Evolutionary conservation across 208 protist genomes (phyloP), one percentile per base, ranked within the genome.

Genomic region (Acanthamoeba polyphaga): DNA sequence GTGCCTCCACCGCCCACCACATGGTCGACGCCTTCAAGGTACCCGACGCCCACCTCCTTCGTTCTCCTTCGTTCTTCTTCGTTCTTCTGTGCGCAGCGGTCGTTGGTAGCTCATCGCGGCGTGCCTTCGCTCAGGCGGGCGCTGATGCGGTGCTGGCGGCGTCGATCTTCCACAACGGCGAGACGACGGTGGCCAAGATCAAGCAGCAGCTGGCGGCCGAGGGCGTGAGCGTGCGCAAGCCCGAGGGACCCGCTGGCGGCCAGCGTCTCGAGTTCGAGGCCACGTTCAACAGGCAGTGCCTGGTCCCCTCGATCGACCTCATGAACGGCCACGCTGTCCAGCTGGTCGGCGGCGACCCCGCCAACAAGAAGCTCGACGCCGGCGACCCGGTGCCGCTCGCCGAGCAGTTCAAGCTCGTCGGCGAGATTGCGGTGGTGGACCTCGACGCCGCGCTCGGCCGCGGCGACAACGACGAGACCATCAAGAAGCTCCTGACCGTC

Each of bases 61-160:
- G 19, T n/a, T n/a, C 34, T 43, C 76, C 34, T 91, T 91, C 38
- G 38, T 43, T 43, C 27, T 24, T 7, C 32, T 78, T 24, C 13
- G 19, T 43, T 43, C 3, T 43, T 91, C 34, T 91, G 38, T 43
- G 38, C 38, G 38, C 80, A 13, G 12, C 46, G 12, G 46, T 49
- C 12, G 6, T 49, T 49, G 46, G 12, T 49, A 49, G 46, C 38
- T 43, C 38, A 43, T 2, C 46, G 46, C 46, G 46, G 46, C 46
- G 46, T 49, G 46, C 46, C 46, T 13, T 13, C 9, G 46, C 46
- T 49, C 17, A 66, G 58, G 93, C 68, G n/a, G 95, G 95, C 43
- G 95, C 95, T 1, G 95, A 96, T 24, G 95, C 95, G 12, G 94
- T 96, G 43, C 91, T 96, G 8, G 95, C 95, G 34, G 95, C 95